Conservation (phyloP, 1,284 basidiomycete species). For the Paramarasmius palmivorus region DNA sequence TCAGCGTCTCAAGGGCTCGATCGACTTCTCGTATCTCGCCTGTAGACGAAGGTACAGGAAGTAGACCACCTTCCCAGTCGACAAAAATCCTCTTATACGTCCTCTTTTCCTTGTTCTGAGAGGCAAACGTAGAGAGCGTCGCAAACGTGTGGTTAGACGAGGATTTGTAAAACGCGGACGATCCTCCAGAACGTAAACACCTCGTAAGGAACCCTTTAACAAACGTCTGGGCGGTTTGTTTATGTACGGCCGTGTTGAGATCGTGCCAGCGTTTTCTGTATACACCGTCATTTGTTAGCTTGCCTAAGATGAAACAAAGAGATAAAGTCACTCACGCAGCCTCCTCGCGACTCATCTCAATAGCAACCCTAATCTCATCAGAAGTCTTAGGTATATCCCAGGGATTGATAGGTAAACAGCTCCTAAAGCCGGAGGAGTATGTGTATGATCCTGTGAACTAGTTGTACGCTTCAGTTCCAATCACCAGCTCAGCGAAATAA, state of each 20-base stretch:
- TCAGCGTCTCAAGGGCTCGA: conserved; percentile 59
- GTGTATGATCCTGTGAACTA: conserved; percentile 87
- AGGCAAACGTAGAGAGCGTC: too few species aligned
- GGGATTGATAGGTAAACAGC: conserved; percentile 84
- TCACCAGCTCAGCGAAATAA: not conserved
- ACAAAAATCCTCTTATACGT: conserved; percentile 72
- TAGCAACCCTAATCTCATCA: conserved; percentile 73
- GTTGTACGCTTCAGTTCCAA: not conserved
- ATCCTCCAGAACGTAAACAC: conserved; percentile 61
- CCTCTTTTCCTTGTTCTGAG: conserved; percentile 50
- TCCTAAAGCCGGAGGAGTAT: conserved; percentile 76
- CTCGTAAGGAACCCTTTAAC: conserved; percentile 79
- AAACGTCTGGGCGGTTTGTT: conserved; percentile 86
- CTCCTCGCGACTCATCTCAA: conserved; percentile 79
- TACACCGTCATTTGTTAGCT: too few species aligned
- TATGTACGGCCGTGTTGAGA: conserved; percentile 83
- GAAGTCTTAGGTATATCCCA: conserved; percentile 79
- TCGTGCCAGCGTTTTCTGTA: conserved; percentile 71
- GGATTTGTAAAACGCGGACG: not conserved
- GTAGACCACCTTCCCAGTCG: conserved; percentile 80
- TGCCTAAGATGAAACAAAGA: too few species aligned
- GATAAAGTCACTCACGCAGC: conserved; percentile 37
- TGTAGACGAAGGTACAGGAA: conserved; percentile 4
- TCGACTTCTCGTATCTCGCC: conserved; percentile 46
- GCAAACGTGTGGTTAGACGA: too few species aligned